phyloP scores from a whole-genome alignment of 257 asterid species.

The Dorcoceras hygrometricum region DNA sequence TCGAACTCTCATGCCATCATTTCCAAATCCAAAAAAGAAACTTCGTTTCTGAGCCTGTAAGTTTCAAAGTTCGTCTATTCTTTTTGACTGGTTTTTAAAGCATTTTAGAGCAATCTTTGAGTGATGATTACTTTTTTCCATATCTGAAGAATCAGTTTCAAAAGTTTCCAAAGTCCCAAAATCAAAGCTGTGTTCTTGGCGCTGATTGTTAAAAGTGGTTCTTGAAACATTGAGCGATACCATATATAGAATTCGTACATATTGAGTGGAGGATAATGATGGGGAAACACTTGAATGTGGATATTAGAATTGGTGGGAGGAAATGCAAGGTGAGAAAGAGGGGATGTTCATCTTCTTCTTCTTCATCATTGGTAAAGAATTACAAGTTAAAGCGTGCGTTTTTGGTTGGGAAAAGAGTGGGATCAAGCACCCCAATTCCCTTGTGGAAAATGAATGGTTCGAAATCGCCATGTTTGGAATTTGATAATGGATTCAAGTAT shows the following conservation, averaged over 20 bases:
- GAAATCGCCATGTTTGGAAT: slow-evolving; percentile 50
- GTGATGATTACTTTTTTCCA: slow-evolving; percentile 15
- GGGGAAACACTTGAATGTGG: slow-evolving; percentile 57
- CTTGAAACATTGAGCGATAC: slow-evolving; percentile 11
- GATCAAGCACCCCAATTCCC: slow-evolving; percentile 81
- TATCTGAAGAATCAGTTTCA: slow-evolving; percentile 24
- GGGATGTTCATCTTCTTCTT: slow-evolving; percentile 69
- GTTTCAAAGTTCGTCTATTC: slow-evolving; percentile 39
- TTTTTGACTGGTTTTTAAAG: slow-evolving; percentile 54
- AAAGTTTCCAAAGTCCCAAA: slow-evolving; percentile 22
- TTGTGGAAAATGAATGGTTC: slow-evolving; percentile 71
- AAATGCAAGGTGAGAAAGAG: slow-evolving; percentile 85
- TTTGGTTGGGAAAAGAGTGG: slow-evolving; percentile 73
- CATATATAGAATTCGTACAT: neutral
- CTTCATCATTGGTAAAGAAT: slow-evolving; percentile 64
- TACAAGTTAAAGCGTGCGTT: slow-evolving; percentile 68
- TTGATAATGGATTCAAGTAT: slow-evolving; percentile 45
- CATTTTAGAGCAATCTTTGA: slow-evolving; percentile 24
- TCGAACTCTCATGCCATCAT: slow-evolving; percentile 66
- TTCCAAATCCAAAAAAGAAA: slow-evolving; percentile 30
- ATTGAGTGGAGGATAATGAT: slow-evolving; percentile 37
- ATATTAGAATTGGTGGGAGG: slow-evolving; percentile 54
- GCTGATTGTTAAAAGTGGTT: slow-evolving; percentile 2
- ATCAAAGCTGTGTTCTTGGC: slow-evolving; percentile 3
- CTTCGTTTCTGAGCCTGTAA: slow-evolving; percentile 39